Evolutionary conservation across 768 basidiomycete genomes (phyloP).

Genomic region (Auricularia sp.): DNA sequence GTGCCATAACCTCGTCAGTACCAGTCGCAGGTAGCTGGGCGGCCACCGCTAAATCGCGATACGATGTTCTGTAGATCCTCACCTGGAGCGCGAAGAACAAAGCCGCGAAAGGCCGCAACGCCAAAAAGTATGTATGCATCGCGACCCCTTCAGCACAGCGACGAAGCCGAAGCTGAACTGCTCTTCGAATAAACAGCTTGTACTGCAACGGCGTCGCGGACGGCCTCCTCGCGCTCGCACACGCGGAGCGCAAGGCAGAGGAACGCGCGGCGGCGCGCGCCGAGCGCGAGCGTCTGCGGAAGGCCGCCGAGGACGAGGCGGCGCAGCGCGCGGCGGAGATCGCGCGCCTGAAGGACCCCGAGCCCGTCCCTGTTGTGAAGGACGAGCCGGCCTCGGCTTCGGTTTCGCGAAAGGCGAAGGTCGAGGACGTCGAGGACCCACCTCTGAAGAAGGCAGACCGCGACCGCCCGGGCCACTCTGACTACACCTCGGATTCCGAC

Average conservation of each 20-base stretch:
- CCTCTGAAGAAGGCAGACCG: not conserved
- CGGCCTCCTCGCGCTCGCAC: not conserved
- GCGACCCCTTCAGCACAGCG: not conserved
- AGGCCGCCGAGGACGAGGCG: not conserved
- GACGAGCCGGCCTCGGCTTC: not conserved
- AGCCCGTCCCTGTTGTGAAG: not conserved
- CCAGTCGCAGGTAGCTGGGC: too few species aligned
- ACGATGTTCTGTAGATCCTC: too few species aligned
- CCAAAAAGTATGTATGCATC: not conserved
- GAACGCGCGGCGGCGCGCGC: not conserved
- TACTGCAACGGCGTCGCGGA: constrained; percentile 2
- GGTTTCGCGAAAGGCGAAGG: not conserved
- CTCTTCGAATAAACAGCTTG: too few species aligned
- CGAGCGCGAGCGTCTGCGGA: constrained; percentile 4
- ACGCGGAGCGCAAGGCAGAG: not conserved
- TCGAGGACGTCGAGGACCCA: constrained; percentile 2
- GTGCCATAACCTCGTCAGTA: not conserved
- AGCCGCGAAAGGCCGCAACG: not conserved
- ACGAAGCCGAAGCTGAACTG: too few species aligned
- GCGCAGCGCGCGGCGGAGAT: constrained; percentile 2
- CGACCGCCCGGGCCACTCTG: not conserved
- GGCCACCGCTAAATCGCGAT: too few species aligned
- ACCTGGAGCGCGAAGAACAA: not conserved
- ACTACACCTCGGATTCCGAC: not conserved
- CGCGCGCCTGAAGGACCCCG: not conserved